Conservation (phyloP, 73 alveolate species). For the Tetrahymena elliotti region DNA sequence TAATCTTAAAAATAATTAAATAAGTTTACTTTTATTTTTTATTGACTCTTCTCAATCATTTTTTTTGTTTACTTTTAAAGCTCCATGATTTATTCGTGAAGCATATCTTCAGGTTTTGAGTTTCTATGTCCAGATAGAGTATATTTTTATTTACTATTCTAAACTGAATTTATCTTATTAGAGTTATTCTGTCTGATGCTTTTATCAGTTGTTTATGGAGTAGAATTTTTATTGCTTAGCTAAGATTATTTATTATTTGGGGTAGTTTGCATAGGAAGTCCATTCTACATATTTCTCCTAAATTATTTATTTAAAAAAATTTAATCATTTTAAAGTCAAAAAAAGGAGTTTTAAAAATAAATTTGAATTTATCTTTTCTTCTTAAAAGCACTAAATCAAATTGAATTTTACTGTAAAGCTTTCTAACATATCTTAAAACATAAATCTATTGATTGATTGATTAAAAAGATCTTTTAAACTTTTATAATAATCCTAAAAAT, state of each 20-base stretch:
- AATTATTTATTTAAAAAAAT: no score
- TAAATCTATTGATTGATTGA: no score
- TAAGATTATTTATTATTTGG: not conserved
- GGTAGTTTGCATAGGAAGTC: not conserved
- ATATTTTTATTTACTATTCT: not conserved
- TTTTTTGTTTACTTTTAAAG: not conserved
- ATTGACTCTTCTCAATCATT: not conserved
- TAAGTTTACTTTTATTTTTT: not conserved
- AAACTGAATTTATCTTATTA: not conserved
- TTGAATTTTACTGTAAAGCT: no score
- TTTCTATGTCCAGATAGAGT: not conserved
- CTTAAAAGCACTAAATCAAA: no score
- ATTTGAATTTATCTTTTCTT: no score
- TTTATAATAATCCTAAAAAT: no score
- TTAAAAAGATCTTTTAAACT: no score
- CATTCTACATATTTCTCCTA: not conserved
- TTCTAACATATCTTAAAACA: no score
- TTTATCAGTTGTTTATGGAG: not conserved
- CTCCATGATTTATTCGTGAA: not conserved
- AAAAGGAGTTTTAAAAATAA: no score
- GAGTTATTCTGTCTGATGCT: not conserved
- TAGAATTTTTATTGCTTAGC: not conserved
- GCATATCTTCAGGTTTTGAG: not conserved
- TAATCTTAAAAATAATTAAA: no score
- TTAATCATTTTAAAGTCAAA: no score